Base-by-base conservation (phyloP, 1,284 basidiomycete species). In the Trichosporon coremiiforme region DNA sequence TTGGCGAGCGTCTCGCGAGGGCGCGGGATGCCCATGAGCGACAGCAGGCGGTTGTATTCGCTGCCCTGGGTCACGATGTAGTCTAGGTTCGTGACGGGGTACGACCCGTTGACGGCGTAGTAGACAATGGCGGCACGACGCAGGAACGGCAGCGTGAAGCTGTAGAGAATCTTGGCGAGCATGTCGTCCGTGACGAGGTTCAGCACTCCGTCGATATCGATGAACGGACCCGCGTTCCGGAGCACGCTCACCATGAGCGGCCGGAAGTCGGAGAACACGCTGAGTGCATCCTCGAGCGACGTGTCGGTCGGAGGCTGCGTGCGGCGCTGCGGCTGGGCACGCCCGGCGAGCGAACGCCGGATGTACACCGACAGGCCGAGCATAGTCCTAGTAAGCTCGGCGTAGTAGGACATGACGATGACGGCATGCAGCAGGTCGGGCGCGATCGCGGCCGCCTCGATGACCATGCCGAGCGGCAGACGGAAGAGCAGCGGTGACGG, bases 131-230 rank as follows among this genome's bases (percentile, higher is more conserved):
- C 90, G 0, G 92, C 92, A 4, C 92, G 89, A 45, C 95, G 90
- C n/a, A 98, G 87, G 86, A 98, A 98, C 1, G 95, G 95, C 7
- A 99, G 85, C 0, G 94, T 95, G 83, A 95, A 94, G 0, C 89
- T 87, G 80, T 96, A 95, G 63, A 98, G 84, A 65, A 96, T 84
- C 82, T 92, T 94, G 78, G 95, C 92, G 67, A 98, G 77, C 68
- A 79, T 75, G 17, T 79, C 77, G 68, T 84, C 82, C 25, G 83
- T 72, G 15, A 84, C 66, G 10, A 79, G 69, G 7, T 74, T 70
- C 8, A 84, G 69, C 4, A 80, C 74, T n/a, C 73, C 70, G 33
- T 81, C 80, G 38, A 76, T 75, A 66, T 81, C 80, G 65, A 73
- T 73, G 69, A 77, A 79, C 13, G 80, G 77, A n/a, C 78, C 79